Evolutionary conservation across 2,329 filamentous ascomycete species (phyloP), one percentile per base, ranked within the genome.

Genomic region (Sporothrix dimorphospora): DNA sequence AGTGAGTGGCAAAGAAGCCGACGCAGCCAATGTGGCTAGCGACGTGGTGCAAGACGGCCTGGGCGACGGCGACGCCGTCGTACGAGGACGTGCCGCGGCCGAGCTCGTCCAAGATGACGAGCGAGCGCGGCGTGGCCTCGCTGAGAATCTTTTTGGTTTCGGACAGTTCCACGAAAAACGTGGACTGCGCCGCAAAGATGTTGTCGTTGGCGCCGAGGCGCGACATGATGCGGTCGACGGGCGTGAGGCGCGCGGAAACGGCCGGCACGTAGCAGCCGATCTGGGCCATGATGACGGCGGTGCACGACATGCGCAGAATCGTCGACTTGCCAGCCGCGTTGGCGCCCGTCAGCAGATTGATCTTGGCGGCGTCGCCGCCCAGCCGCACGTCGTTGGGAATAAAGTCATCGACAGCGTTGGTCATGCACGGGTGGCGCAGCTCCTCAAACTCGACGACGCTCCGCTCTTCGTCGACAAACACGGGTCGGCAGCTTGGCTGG

Each of bases 321-420:
- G 96, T 99, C 1, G 96, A 98, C 83, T 99, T 99, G 79, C 96
- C 96, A 66, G 96, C 96, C 9, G 96, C 96, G 78, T 99, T 99
- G 73, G 96, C 96, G 79, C 96, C 96, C 1, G 96, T 99, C 51
- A 99, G 87, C 40, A 99, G 85, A 77, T 93, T 94, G 77, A 99
- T 95, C 77, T 95, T 98, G 70, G 94, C 86, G 8, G 87, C 85
- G 11, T 90, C 85, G 6, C 96, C 96, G 73, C 96, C 96, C 3
- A 99, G 89, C 73, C 89, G 89, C 75, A 99, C 89, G 79, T 98
- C 92, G 78, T 99, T 99, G 4, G 96, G 96, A 74, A 99, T 99
- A 78, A 99, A 99, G 81, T 98, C 94, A 70, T 91, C 91, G 1
- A 97, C 93, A 3, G 91, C 92, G 74, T 92, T 93, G 74, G 94